Conservation (phyloP, 2,329 filamentous ascomycete genomes). For the Bretziella fagacearum region DNA sequence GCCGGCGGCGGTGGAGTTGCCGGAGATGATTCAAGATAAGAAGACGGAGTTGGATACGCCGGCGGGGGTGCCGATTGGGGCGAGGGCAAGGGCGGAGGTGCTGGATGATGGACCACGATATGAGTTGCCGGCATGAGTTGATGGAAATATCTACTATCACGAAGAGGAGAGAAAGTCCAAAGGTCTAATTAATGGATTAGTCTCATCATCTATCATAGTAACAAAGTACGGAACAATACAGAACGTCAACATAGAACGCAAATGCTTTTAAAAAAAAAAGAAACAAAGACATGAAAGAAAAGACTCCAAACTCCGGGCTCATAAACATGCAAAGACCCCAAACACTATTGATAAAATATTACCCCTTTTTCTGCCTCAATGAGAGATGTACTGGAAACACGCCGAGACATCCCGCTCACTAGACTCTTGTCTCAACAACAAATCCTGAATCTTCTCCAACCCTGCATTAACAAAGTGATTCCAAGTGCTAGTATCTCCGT, state of each 20-base stretch:
- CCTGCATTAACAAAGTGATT: conserved; percentile 78
- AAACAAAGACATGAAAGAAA: neutral
- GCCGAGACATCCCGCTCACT: conserved; percentile 68
- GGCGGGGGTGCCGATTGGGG: conserved; percentile 9
- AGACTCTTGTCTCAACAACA: conserved; percentile 74
- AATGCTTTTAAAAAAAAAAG: neutral
- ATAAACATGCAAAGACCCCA: neutral
- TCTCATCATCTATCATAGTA: neutral
- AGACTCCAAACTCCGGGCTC: neutral
- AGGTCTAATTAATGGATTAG: neutral
- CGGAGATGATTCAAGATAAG: conserved; percentile 1
- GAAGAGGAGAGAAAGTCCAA: neutral
- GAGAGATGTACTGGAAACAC: conserved; percentile 97
- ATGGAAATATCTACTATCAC: neutral
- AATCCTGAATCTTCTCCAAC: conserved; percentile 72
- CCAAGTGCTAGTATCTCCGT: conserved; percentile 98
- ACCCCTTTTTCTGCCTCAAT: conserved; percentile 26
- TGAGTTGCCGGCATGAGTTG: conserved; percentile 4
- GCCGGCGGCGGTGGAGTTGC: conserved; percentile 4
- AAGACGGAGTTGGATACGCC: conserved; percentile 8
- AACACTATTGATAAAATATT: neutral
- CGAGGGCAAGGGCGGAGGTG: conserved; percentile 5
- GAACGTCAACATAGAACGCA: neutral
- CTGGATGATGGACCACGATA: conserved; percentile 3
- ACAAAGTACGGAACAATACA: neutral